Percentiles rank a stretch among this genome's conserved stretches.
Evolutionary conservation across 2,329 filamentous ascomycete genomes (phyloP).

Genomic region (Graphium sp.): DNA sequence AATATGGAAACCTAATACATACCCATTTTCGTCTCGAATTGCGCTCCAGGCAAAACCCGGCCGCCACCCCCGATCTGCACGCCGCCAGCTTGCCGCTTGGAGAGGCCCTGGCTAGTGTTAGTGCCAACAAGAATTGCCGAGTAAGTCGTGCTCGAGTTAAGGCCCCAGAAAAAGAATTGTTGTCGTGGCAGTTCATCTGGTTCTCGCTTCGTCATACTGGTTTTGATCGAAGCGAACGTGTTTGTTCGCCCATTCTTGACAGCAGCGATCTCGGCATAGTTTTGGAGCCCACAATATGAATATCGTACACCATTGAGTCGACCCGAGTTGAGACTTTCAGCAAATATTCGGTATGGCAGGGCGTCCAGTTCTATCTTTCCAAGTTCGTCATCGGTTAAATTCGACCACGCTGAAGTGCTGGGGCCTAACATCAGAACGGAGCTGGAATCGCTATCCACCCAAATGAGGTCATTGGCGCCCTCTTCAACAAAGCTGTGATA

Average conservation of each 20-base stretch:
- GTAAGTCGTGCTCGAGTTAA: constrained; percentile 60
- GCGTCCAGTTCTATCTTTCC: constrained; percentile 20
- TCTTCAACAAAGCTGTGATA: constrained; percentile 51
- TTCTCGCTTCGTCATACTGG: constrained; percentile 53
- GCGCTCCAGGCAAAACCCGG: constrained; percentile 51
- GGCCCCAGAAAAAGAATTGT: constrained; percentile 68
- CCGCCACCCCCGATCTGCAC: constrained; percentile 52
- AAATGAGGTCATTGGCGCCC: constrained; percentile 34
- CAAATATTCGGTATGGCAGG: constrained; percentile 63
- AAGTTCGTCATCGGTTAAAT: constrained; percentile 71
- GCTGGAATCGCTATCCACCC: constrained; percentile 71
- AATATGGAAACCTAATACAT: constrained; percentile 12
- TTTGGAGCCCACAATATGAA: constrained; percentile 69
- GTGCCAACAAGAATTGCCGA: constrained; percentile 55
- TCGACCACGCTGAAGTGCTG: too few species aligned
- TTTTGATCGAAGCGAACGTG: too few species aligned
- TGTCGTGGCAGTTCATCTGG: constrained; percentile 57
- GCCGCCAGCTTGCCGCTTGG: constrained; percentile 13
- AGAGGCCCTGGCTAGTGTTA: constrained; percentile 26
- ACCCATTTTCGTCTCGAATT: constrained; percentile 69
- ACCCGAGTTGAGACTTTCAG: constrained; percentile 40
- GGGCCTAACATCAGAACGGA: constrained; percentile 67
- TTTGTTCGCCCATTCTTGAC: too few species aligned
- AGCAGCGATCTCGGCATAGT: constrained; percentile 44
- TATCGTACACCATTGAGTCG: constrained; percentile 52